Conservation (phyloP, 176 grass and related monocot species). For the Tillandsia leiboldiana region DNA sequence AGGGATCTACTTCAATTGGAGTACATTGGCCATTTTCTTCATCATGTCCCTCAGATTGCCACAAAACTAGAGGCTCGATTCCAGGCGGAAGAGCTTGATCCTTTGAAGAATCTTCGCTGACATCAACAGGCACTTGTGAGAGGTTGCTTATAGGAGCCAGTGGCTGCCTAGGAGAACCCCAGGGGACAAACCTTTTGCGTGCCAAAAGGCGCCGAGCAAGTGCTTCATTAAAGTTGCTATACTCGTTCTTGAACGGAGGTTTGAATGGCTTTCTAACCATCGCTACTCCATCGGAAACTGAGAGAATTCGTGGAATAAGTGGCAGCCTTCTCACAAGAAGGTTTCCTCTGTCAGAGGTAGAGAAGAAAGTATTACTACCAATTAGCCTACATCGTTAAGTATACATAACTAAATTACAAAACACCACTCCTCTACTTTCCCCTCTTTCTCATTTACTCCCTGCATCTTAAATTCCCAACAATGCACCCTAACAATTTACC, state of each 20-base stretch:
- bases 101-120: conserved; percentile 39
- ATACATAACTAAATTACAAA: too few species aligned
- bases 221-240: conserved; percentile 55
- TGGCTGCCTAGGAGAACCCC: conserved; percentile 45
- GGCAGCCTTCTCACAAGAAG: conserved; percentile 71
- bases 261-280: conserved; percentile 90
- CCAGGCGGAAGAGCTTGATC: conserved; percentile 69
- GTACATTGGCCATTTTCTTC: conserved; percentile 44
- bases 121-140: conserved; percentile 24
- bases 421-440: too few species aligned
- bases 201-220: conserved; percentile 70
- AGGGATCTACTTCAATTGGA: conserved; percentile 64
- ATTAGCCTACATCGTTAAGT: neutral
- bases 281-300: conserved; percentile 70
- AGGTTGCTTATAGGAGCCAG: conserved; percentile 43
- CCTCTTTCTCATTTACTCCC: too few species aligned
- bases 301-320: conserved; percentile 88
- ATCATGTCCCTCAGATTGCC: conserved; percentile 49
- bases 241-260: conserved; percentile 57
- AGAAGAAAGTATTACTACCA: conserved; percentile 15
- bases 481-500: too few species aligned
- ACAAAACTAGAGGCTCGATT: conserved; percentile 85
- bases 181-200: conserved; percentile 82
- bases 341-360: conserved; percentile 57
- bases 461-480: too few species aligned